A percentile compares a stretch with the other conserved stretches of the same genome.
phyloP scores from a whole-genome alignment of 163 green algal species.

The Trebouxia gelatinosa region DNA sequence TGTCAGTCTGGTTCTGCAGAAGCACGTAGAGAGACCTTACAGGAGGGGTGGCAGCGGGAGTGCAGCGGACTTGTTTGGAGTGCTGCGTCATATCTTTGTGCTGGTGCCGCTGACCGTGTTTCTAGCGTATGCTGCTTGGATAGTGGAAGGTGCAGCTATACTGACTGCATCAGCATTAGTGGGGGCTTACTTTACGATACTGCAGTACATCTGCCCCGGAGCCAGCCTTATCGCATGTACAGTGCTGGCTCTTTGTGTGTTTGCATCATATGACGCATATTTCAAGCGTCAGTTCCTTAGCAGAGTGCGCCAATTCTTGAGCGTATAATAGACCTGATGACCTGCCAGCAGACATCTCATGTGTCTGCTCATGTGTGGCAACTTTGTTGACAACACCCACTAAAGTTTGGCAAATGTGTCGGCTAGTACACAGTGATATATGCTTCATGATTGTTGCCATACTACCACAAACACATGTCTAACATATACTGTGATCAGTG shows the following conservation, averaged over 20 bases:
- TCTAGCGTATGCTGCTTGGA: conserved; percentile 12
- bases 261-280: conserved; percentile 12
- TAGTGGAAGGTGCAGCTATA: conserved; percentile 13
- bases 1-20: conserved; percentile 8
- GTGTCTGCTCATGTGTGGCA: too few species aligned
- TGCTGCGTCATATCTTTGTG: conserved; percentile 3
- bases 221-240: background rate
- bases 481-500: too few species aligned
- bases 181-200: background rate
- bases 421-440: too few species aligned
- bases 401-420: too few species aligned
- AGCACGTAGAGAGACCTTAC: background rate
- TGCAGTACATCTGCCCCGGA: background rate
- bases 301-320: too few species aligned
- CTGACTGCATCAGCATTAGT: background rate
- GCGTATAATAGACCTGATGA: too few species aligned
- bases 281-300: conserved; percentile 3
- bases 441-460: too few species aligned
- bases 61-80: background rate
- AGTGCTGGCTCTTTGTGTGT: background rate
- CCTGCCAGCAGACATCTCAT: too few species aligned
- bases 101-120: conserved; percentile 16
- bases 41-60: background rate
- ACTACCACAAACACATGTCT: too few species aligned
- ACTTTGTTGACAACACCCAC: too few species aligned